Evolutionary conservation across 805 yeast species (phyloP).

Genomic region (Danielia oregonensis): DNA sequence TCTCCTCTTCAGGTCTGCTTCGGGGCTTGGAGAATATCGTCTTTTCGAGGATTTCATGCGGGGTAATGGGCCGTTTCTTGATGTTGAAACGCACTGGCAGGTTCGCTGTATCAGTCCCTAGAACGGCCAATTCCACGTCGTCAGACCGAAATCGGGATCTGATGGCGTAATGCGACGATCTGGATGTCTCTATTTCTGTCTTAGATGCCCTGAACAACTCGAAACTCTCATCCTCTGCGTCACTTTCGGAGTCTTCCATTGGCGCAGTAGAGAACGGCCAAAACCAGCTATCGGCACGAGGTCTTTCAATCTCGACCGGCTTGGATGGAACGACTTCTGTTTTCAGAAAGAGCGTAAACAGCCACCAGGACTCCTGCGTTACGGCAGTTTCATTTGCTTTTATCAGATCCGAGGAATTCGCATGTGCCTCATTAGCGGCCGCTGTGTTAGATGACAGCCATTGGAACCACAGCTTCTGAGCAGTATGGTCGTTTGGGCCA

Average conservation of each 20-base stretch:
- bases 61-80: conserved; percentile 29
- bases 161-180: conserved; percentile 34
- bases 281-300: background rate
- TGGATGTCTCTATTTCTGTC: conserved; percentile 28
- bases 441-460: too few relatives aligned
- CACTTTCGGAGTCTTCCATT: conserved; percentile 13
- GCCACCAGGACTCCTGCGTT: background rate
- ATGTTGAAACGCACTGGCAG: conserved; percentile 32
- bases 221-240: conserved; percentile 18
- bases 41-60: conserved; percentile 33
- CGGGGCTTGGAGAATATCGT: conserved; percentile 1
- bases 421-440: too few relatives aligned
- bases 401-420: too few relatives aligned
- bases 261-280: conserved; percentile 2
- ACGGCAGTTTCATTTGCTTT: too few relatives aligned
- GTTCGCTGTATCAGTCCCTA: conserved; percentile 28
- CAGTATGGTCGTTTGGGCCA: too few relatives aligned
- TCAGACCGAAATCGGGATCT: conserved; percentile 10
- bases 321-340: too few relatives aligned
- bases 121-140: conserved; percentile 28
- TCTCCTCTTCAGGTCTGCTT: background rate
- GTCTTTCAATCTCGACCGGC: background rate
- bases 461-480: too few relatives aligned
- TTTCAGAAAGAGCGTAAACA: background rate
- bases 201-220: conserved; percentile 31